phyloP scores from a whole-genome alignment of 257 asterid genomes.

The Solanum appendiculatum region DNA sequence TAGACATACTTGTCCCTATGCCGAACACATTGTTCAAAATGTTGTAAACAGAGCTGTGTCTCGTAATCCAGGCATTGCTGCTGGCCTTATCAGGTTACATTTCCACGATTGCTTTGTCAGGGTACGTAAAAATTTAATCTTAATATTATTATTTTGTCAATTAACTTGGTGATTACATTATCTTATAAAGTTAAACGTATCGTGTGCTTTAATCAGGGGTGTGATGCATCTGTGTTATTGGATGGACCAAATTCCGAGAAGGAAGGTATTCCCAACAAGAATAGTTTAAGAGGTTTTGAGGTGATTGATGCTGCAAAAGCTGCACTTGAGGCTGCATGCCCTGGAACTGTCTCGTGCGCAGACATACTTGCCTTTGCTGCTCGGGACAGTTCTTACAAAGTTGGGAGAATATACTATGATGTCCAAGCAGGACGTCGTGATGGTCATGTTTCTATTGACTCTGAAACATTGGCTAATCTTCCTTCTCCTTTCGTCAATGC shows the following conservation, averaged over 20 bases:
- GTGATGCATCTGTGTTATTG: background rate
- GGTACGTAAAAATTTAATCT: background rate
- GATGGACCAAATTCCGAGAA: background rate
- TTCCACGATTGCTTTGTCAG: background rate
- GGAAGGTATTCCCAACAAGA: constrained; percentile 4
- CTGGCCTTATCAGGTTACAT: background rate
- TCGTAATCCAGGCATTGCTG: background rate
- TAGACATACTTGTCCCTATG: background rate
- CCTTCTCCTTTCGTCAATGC: background rate
- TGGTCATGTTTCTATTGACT: background rate
- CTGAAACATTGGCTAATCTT: constrained; percentile 2
- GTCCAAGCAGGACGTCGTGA: constrained; percentile 4
- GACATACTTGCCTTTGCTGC: background rate
- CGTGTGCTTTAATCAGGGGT: background rate
- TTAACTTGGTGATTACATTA: background rate
- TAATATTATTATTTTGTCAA: background rate
- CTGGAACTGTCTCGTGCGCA: background rate
- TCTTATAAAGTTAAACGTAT: background rate
- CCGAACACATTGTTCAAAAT: background rate
- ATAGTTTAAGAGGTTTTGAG: background rate
- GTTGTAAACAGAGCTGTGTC: background rate
- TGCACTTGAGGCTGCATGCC: background rate
- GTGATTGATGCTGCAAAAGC: background rate
- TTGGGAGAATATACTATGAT: background rate
- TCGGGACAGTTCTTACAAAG: background rate